Evolutionary conservation across 805 yeast genomes (phyloP).

Genomic region (Candida stauntonica): DNA sequence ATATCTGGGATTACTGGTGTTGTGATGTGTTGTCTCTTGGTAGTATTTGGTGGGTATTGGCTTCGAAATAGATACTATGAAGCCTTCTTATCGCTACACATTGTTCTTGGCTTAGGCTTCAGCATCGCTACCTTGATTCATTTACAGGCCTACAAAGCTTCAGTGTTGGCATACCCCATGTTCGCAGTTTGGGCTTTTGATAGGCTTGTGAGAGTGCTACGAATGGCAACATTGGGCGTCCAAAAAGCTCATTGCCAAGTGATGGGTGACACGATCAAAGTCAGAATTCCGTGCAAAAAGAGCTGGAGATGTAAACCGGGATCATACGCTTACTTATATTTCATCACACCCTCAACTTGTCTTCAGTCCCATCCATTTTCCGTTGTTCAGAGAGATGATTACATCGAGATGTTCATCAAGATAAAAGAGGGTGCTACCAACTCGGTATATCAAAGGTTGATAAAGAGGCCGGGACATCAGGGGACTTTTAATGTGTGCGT

Average conservation of each 20-base stretch:
- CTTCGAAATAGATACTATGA: slow-evolving; percentile 57
- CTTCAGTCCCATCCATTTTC: slow-evolving; percentile 79
- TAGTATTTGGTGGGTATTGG: slow-evolving; percentile 41
- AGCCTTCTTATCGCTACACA: slow-evolving; percentile 50
- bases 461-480: not conserved
- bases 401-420: not conserved
- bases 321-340: slow-evolving; percentile 50
- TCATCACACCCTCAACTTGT: slow-evolving; percentile 44
- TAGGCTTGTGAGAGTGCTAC: slow-evolving; percentile 40
- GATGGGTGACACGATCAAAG: slow-evolving; percentile 41
- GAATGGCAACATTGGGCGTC: slow-evolving; percentile 25
- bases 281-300: slow-evolving; percentile 38
- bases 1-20: slow-evolving; percentile 33
- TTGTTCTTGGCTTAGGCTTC: slow-evolving; percentile 48
- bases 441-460: not conserved
- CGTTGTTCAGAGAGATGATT: slow-evolving; percentile 16
- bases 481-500: not conserved
- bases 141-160: slow-evolving; percentile 44
- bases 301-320: slow-evolving; percentile 50
- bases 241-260: slow-evolving; percentile 17
- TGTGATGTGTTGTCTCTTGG: slow-evolving; percentile 37
- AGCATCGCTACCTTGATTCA: slow-evolving; percentile 56
- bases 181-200: slow-evolving; percentile 29
- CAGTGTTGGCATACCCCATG: slow-evolving; percentile 44
- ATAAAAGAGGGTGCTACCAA: not conserved